Evolutionary conservation across 1,284 basidiomycete genomes (phyloP).

Genomic region (Naganishia sp.): DNA sequence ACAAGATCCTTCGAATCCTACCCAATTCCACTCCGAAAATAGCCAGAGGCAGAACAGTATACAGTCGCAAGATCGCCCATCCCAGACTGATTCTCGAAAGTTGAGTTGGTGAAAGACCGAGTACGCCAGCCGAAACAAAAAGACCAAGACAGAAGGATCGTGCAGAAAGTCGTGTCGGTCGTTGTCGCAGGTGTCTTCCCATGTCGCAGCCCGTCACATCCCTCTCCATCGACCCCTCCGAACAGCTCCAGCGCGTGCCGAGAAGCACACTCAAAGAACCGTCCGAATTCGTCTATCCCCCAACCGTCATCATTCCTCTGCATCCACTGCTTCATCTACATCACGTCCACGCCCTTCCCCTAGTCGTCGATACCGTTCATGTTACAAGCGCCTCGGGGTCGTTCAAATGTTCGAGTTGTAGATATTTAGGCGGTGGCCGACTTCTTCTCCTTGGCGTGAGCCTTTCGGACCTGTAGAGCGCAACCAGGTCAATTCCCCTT

Average conservation of each 20-base stretch:
- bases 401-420: slow-evolving; percentile 9
- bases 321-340: slow-evolving; percentile 4
- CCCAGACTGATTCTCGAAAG: too few species aligned
- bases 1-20: not conserved
- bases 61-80: not conserved
- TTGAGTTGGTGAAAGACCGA: not conserved
- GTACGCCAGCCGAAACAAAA: slow-evolving; percentile 5
- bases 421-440: slow-evolving; percentile 44
- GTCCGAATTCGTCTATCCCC: slow-evolving; percentile 15
- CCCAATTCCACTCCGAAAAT: not conserved
- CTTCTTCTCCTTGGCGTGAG: slow-evolving; percentile 57
- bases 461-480: slow-evolving; percentile 47
- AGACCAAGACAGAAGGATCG: not conserved
- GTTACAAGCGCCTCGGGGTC: slow-evolving; percentile 3
- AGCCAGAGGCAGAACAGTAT: slow-evolving; percentile 2
- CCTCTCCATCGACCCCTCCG: slow-evolving; percentile 13
- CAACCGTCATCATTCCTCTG: not conserved
- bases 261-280: not conserved
- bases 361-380: slow-evolving; percentile 18
- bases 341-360: not conserved
- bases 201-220: not conserved
- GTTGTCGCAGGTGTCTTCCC: slow-evolving; percentile 7
- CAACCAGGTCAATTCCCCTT: not conserved
- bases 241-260: not conserved
- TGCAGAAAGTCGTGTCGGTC: not conserved